These are phyloP conservation scores for Candida suzukii DNA, from an alignment of 805 yeast genomes.

Conservation along the genomic window DNA sequence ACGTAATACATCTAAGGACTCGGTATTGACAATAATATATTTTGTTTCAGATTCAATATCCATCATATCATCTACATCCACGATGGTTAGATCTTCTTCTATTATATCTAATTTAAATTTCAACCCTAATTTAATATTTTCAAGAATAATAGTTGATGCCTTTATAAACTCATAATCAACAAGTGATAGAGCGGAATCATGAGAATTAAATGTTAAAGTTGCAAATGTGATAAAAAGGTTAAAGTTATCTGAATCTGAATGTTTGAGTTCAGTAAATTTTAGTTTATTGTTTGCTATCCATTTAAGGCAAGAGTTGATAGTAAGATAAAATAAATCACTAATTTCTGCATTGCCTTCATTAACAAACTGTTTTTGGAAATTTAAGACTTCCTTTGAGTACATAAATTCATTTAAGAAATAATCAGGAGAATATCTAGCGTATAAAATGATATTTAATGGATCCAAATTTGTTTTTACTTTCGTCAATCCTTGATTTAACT, in stretches of 20 bases:
- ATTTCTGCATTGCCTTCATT: not conserved
- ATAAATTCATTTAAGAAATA: not conserved
- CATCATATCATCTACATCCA: slow-evolving; percentile 4
- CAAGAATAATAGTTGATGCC: not conserved
- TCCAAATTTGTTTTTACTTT: not conserved
- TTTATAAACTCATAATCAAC: not conserved
- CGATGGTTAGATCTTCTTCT: not conserved
- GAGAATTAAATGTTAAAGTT: not conserved
- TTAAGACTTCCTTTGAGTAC: not conserved
- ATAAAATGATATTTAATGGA: not conserved
- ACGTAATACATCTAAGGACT: not conserved
- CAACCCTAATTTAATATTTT: not conserved
- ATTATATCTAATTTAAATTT: not conserved
- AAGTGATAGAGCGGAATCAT: no score
- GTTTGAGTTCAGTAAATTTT: no score
- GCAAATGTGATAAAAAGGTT: not conserved
- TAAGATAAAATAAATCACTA: not conserved
- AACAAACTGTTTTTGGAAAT: not conserved
- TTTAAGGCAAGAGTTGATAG: not conserved
- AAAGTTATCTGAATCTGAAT: not conserved
- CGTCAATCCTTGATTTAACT: not conserved
- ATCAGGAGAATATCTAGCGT: not conserved
- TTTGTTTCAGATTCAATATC: not conserved
- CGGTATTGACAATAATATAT: not conserved
- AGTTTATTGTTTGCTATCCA: not conserved